phyloP scores from a whole-genome alignment of 1,139 yeast species.

The Neolecta irregularis region DNA sequence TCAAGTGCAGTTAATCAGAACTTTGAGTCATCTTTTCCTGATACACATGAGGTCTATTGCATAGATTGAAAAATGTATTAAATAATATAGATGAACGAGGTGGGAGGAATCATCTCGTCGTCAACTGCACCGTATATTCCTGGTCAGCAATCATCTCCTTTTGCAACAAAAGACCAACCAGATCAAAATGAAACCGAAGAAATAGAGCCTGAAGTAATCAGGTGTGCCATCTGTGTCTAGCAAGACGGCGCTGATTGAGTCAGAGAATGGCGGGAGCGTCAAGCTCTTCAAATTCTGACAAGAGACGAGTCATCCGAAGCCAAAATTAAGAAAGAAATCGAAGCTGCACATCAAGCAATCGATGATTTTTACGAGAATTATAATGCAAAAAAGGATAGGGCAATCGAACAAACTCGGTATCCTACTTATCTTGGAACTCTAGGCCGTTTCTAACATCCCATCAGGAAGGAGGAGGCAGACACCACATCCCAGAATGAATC shows the following conservation, averaged over 20 bases:
- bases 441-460: neutral
- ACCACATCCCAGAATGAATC: slow-evolving; percentile 66
- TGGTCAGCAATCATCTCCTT: too few species aligned
- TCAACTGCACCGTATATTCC: slow-evolving; percentile 22
- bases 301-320: slow-evolving; percentile 60
- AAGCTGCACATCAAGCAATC: slow-evolving; percentile 70
- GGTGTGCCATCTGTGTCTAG: too few species aligned
- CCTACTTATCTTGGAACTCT: neutral
- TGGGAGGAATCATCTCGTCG: slow-evolving; percentile 19
- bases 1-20: too few species aligned
- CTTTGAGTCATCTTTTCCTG: slow-evolving; percentile 1
- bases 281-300: slow-evolving; percentile 64
- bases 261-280: slow-evolving; percentile 70
- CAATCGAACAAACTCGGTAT: slow-evolving; percentile 43
- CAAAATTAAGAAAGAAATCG: slow-evolving; percentile 39
- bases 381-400: slow-evolving; percentile 67
- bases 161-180: slow-evolving; percentile 4
- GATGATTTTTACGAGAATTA: slow-evolving; percentile 92
- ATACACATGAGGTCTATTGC: too few species aligned
- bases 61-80: too few species aligned
- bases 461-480: slow-evolving; percentile 45
- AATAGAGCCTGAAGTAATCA: slow-evolving; percentile 15
- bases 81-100: too few species aligned
- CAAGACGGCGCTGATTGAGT: too few species aligned
- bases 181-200: slow-evolving; percentile 5